These are phyloP conservation scores for Hypocreales sp. DNA, from an alignment of 2,329 filamentous ascomycete species.

Conservation along the genomic window DNA sequence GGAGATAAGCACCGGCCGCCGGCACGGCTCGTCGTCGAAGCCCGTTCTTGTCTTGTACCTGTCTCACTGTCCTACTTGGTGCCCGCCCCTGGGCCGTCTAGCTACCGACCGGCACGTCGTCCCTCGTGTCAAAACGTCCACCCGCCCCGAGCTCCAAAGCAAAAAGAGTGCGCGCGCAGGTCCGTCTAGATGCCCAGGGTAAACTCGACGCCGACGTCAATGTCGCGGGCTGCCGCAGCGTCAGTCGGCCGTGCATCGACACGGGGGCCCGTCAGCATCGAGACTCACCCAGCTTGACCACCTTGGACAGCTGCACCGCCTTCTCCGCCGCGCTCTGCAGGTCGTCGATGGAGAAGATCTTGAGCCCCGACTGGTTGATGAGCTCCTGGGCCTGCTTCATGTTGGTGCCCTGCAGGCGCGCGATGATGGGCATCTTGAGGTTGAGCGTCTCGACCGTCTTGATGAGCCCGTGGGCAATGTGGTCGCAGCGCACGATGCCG, in stretches of 20 bases:
- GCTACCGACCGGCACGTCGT: too few relatives aligned
- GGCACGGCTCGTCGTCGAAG: too few relatives aligned
- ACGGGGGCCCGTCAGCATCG: background rate
- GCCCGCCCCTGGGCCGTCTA: too few relatives aligned
- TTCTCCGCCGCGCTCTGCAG: conserved; percentile 95
- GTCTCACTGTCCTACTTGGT: too few relatives aligned
- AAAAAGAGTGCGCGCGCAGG: too few relatives aligned
- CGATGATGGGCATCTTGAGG: conserved; percentile 92
- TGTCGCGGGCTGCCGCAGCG: conserved; percentile 58
- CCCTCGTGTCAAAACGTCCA: too few relatives aligned
- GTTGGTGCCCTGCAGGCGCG: conserved; percentile 95
- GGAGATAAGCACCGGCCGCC: too few relatives aligned
- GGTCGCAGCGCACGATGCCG: conserved; percentile 95
- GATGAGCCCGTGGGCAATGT: conserved; percentile 91
- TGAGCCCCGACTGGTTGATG: conserved; percentile 94
- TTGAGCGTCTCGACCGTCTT: conserved; percentile 89
- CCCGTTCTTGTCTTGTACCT: too few relatives aligned
- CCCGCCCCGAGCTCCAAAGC: too few relatives aligned
- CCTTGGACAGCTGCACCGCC: conserved; percentile 96
- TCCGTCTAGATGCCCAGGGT: conserved; percentile 72
- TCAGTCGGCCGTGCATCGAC: conserved; percentile 5
- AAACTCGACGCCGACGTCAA: conserved; percentile 94
- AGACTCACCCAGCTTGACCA: conserved; percentile 86
- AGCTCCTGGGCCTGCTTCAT: conserved; percentile 83
- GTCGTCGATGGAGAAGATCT: conserved; percentile 99